Base-by-base conservation (phyloP, 2,329 filamentous ascomycete genomes). In the Colletotrichum viniferum region DNA sequence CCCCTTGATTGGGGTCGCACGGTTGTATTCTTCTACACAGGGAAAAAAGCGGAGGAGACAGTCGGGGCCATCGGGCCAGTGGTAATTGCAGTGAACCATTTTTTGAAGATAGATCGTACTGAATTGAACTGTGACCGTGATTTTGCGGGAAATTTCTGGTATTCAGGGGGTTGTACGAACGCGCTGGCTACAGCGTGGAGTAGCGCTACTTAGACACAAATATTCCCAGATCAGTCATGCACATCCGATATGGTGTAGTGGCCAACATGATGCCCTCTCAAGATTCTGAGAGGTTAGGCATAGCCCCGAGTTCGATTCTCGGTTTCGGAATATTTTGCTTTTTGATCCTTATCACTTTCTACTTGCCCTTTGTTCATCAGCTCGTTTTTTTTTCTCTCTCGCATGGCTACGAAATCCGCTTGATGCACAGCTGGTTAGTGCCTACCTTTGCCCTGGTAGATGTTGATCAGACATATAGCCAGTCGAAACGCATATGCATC, bases 211-310 rank as follows among this genome's bases (percentile, higher is more conserved):
- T 14, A 26, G 4, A 13, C 2, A 5, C 26, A 12, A 3, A 30
- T 30, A 30, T 4, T n/a, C 1, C 0, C 0, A 1, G 1, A 0
- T 2, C 1, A 0, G 1, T 30, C 3, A 61, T 4, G 7, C 38
- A 14, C 9, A 28, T 72, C 73, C 69, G 69, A 75, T 75, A 75
- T 75, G 73, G 69, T 75, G 73, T 75, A 75, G 73, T 75, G 73
- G 73, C 73, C 69, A 75, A 75, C 73, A 72, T 75, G 73, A 72
- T 75, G 73, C 69, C 73, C 73, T 75, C 73, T 75, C 73, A 75
- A 30, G 1, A 30, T 0, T 3, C 13, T 60, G 73, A 63, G 43
- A 36, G 69, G 56, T 38, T 68, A 75, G 69, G 73, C 73, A 75
- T 75, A 72, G 73, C 73, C 69, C 69, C 70, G 70, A 73, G 70